phyloP scores from a whole-genome alignment of 202 grass and related monocot species.

The Elaeis oleifera region DNA sequence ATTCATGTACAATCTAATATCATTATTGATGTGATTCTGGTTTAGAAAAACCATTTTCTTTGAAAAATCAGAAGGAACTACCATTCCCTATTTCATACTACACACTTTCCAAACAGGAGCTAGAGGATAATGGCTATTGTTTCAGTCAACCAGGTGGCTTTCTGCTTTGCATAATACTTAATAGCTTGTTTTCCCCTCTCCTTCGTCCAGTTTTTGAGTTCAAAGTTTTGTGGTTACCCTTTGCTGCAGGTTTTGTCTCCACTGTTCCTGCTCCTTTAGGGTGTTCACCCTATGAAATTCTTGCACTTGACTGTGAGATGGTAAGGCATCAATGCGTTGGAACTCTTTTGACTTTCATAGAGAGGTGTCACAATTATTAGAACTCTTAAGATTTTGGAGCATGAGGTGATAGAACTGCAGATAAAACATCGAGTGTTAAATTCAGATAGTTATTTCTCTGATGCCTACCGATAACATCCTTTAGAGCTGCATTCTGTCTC shows the following conservation, averaged over 20 bases:
- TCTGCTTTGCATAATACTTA: constrained; percentile 13
- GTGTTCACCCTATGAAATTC: constrained; percentile 52
- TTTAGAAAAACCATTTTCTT: constrained; percentile 53
- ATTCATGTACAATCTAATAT: too few relatives aligned
- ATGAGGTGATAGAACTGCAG: too few relatives aligned
- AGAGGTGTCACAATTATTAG: not conserved
- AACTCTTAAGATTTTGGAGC: too few relatives aligned
- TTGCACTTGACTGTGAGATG: constrained; percentile 99
- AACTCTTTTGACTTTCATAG: constrained; percentile 1
- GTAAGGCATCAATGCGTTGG: constrained; percentile 27
- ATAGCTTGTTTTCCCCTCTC: not conserved
- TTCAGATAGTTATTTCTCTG: too few relatives aligned
- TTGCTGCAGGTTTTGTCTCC: constrained; percentile 52
- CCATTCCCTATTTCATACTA: constrained; percentile 86
- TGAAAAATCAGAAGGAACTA: constrained; percentile 54
- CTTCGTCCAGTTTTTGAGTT: constrained; percentile 2
- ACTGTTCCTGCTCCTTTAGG: constrained; percentile 58
- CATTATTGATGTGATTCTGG: constrained; percentile 17
- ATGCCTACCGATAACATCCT: too few relatives aligned
- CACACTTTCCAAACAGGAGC: constrained; percentile 63
- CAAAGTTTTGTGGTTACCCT: constrained; percentile 14
- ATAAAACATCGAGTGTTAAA: too few relatives aligned
- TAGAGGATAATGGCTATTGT: constrained; percentile 78
- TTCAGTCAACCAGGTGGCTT: constrained; percentile 49
- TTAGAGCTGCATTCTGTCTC: too few relatives aligned